Evolutionary conservation across 1,284 basidiomycete genomes (phyloP).

Genomic region (Phellopilus nigrolimitatus): DNA sequence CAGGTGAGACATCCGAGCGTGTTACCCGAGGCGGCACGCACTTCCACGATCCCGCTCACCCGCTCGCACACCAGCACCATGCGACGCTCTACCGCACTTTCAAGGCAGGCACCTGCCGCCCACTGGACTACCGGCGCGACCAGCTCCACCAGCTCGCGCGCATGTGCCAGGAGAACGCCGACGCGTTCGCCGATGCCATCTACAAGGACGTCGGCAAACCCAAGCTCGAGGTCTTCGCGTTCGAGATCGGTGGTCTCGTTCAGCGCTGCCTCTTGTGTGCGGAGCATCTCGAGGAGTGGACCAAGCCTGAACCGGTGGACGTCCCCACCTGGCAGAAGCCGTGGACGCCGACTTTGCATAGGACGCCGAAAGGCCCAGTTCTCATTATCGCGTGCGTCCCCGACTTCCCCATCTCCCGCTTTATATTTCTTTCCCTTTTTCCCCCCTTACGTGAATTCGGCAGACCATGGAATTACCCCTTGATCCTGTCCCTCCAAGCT

Average conservation of each 20-base stretch:
- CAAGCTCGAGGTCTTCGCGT: conserved; percentile 35
- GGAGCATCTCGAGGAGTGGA: conserved; percentile 48
- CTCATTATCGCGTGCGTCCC: conserved; percentile 31
- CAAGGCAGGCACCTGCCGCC: conserved; percentile 43
- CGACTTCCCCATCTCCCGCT: too few species aligned
- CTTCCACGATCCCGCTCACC: too few species aligned
- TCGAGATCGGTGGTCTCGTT: conserved; percentile 37
- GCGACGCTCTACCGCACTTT: conserved; percentile 44
- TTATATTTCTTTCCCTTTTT: background rate
- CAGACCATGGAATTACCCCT: conserved; percentile 38
- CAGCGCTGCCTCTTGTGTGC: conserved; percentile 44
- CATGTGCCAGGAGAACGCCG: conserved; percentile 55
- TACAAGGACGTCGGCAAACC: conserved; percentile 52
- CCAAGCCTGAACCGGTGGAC: conserved; percentile 37
- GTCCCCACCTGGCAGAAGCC: conserved; percentile 32
- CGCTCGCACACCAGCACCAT: conserved; percentile 47
- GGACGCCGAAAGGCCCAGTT: conserved; percentile 37
- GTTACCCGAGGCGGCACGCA: too few species aligned
- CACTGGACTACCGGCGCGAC: conserved; percentile 51
- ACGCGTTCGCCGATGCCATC: conserved; percentile 44
- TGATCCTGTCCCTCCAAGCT: conserved; percentile 35
- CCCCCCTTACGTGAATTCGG: background rate
- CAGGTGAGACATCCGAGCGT: too few species aligned
- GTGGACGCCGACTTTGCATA: conserved; percentile 33
- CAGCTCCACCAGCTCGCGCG: conserved; percentile 63